A percentile compares a stretch with the other conserved stretches of the same genome.
Conservation (phyloP, 345 rosid genomes). For the Streptanthus diversifolius region DNA sequence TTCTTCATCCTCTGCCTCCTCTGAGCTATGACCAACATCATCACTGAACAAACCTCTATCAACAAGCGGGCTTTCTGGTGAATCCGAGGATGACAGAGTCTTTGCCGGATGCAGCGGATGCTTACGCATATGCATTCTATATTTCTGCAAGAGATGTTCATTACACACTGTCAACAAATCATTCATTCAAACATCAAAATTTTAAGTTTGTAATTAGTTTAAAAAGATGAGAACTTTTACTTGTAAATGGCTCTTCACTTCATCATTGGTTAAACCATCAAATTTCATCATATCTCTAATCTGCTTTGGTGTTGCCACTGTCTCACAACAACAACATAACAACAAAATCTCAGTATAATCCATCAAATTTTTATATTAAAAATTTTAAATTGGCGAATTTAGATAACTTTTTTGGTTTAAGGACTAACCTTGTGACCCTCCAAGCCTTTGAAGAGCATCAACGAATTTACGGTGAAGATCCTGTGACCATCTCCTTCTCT, state of each 20-base stretch:
- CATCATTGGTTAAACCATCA: conserved; percentile 86
- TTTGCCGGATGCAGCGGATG: conserved; percentile 38
- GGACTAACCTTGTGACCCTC: conserved; percentile 16
- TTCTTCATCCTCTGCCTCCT: conserved; percentile 38
- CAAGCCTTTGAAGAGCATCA: conserved; percentile 60
- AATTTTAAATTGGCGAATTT: background rate
- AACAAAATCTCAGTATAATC: conserved; percentile 23
- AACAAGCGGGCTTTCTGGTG: conserved; percentile 60
- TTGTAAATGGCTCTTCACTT: conserved; percentile 92
- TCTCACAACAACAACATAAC: conserved; percentile 25
- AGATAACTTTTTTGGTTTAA: background rate
- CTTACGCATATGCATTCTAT: conserved; percentile 68
- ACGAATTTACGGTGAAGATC: conserved; percentile 70
- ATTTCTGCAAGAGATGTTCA: conserved; percentile 52
- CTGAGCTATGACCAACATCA: conserved; percentile 43
- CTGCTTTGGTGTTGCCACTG: conserved; percentile 83
- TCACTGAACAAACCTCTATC: conserved; percentile 40
- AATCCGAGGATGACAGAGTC: conserved; percentile 41
- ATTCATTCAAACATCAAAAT: conserved; percentile 3
- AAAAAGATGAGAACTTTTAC: conserved; percentile 32
- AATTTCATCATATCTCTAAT: conserved; percentile 75
- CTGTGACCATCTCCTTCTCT: conserved; percentile 76
- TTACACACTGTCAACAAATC: conserved; percentile 5
- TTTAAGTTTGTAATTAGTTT: background rate
- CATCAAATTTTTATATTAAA: background rate